These are phyloP conservation scores for Saussurea involucrata DNA, from an alignment of 129 eudicot species.

Conservation along the genomic window DNA sequence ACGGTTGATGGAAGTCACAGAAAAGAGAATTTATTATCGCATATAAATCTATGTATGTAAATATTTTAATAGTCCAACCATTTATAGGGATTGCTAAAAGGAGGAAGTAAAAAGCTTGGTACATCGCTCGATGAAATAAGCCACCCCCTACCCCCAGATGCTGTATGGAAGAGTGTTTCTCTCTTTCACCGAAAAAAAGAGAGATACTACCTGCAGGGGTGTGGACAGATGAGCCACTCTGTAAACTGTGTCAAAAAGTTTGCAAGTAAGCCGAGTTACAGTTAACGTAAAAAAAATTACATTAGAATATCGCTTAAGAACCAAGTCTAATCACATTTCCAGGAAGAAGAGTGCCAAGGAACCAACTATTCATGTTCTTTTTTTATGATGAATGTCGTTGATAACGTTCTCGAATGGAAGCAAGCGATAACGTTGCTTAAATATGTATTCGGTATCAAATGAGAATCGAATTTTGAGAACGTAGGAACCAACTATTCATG, in stretches of 20 bases:
- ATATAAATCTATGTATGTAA: background rate
- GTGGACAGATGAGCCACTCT: slow-evolving; percentile 87
- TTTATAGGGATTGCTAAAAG: slow-evolving; percentile 81
- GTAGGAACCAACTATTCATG: too few relatives aligned
- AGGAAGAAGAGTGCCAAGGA: slow-evolving; percentile 69
- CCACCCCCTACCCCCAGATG: slow-evolving; percentile 65
- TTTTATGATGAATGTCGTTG: too few relatives aligned
- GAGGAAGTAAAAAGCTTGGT: slow-evolving; percentile 75
- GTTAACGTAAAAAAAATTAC: background rate
- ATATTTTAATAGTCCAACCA: background rate
- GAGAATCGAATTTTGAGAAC: too few relatives aligned
- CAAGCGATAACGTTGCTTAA: too few relatives aligned
- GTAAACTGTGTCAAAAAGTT: slow-evolving; percentile 86
- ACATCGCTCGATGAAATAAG: slow-evolving; percentile 70
- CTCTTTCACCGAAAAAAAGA: slow-evolving; percentile 50
- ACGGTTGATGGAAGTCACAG: slow-evolving; percentile 18
- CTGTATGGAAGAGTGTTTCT: slow-evolving; percentile 56
- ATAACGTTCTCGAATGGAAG: too few relatives aligned
- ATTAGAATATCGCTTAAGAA: background rate
- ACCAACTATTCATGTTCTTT: too few relatives aligned
- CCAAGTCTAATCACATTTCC: slow-evolving; percentile 17
- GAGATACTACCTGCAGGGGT: slow-evolving; percentile 66
- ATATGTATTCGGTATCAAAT: too few relatives aligned
- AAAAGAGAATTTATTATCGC: slow-evolving; percentile 12
- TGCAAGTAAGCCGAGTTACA: slow-evolving; percentile 56